Conservation (phyloP, 495 filamentous ascomycete genomes). For the Penicillium simplicissimum region DNA sequence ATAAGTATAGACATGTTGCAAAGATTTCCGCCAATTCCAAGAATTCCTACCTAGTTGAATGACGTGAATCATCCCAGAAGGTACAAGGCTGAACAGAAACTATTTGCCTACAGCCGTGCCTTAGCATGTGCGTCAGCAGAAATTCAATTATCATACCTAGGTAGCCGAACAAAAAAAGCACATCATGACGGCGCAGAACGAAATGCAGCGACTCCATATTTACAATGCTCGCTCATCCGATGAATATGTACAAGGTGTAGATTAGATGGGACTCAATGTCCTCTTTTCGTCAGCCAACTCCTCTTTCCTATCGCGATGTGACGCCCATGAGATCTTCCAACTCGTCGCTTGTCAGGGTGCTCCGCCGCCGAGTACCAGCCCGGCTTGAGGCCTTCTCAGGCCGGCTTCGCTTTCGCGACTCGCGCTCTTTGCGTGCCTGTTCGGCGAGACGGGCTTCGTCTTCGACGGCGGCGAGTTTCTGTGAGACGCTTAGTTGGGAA, state of each 20-base stretch:
- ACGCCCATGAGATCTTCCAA: slow-evolving; percentile 61
- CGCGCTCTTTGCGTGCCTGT: slow-evolving; percentile 42
- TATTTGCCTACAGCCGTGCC: too few species aligned
- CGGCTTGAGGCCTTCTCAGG: slow-evolving; percentile 40
- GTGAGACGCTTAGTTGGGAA: slow-evolving; percentile 35
- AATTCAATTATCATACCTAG: not conserved
- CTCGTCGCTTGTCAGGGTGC: slow-evolving; percentile 72
- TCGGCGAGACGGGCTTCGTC: slow-evolving; percentile 47
- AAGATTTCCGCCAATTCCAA: too few species aligned
- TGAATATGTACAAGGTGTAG: slow-evolving; percentile 14
- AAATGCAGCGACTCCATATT: slow-evolving; percentile 16
- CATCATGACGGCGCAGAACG: not conserved
- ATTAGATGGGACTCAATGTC: slow-evolving; percentile 3
- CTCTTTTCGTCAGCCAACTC: not conserved
- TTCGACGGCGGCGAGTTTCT: slow-evolving; percentile 50
- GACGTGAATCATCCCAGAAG: too few species aligned
- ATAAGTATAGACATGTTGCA: too few species aligned
- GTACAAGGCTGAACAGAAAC: too few species aligned
- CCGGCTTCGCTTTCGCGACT: slow-evolving; percentile 47
- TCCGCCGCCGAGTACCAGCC: slow-evolving; percentile 59
- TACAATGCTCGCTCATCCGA: slow-evolving; percentile 24
- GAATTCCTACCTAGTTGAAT: too few species aligned
- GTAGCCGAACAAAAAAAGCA: not conserved
- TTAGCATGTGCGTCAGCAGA: not conserved
- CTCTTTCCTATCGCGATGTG: slow-evolving; percentile 17